phyloP scores from a whole-genome alignment of 2,329 filamentous ascomycete species.

The Leptographium procerum region DNA sequence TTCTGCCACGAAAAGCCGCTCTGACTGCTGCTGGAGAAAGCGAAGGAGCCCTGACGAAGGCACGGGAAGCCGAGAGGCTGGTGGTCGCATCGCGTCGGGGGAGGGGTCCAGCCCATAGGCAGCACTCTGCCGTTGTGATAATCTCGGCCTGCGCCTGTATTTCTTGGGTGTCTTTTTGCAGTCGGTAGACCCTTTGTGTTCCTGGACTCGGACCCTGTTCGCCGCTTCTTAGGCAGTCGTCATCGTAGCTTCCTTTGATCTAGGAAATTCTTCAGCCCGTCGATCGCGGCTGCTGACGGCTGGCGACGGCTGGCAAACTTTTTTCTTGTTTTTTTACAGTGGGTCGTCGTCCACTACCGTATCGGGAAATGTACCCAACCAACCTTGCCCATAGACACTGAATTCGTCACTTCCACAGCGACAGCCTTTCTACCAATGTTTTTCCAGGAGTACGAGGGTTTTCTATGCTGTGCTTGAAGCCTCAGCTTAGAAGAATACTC shows the following conservation, averaged over 20 bases:
- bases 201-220: background rate
- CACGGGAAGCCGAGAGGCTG: constrained; percentile 30
- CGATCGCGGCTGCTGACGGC: background rate
- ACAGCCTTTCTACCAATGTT: too few species aligned
- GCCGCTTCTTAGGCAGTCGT: background rate
- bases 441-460: too few species aligned
- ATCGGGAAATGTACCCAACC: background rate
- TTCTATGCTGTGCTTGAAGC: background rate
- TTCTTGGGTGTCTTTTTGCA: too few species aligned
- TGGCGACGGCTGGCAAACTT: background rate
- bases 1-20: constrained; percentile 37
- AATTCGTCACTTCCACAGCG: background rate
- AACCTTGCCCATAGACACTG: too few species aligned
- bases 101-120: too few species aligned
- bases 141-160: too few species aligned
- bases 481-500: too few species aligned
- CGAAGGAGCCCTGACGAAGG: constrained; percentile 51
- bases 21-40: constrained; percentile 62
- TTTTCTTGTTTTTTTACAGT: background rate
- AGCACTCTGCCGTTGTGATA: too few species aligned
- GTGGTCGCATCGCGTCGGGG: constrained; percentile 24
- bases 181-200: background rate
- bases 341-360: background rate
- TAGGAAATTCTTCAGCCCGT: background rate
- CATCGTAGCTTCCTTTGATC: background rate